Conservation (phyloP, 2,329 filamentous ascomycete genomes). For the Fusarium austroafricanum region DNA sequence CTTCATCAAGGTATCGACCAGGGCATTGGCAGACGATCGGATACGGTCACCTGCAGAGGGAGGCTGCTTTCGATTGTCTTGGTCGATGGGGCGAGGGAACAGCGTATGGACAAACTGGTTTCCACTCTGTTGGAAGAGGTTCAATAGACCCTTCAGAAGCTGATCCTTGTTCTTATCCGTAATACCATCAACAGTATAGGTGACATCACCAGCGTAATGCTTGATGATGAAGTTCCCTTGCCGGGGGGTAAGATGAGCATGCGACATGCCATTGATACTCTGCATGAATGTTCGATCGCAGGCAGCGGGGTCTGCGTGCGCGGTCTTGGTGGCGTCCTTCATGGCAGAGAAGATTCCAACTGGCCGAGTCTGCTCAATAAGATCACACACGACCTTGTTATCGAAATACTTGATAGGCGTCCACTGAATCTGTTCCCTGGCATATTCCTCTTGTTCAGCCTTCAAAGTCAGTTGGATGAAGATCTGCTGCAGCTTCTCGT, state of each 20-base stretch:
- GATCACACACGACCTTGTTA: constrained; percentile 97
- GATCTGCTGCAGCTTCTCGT: constrained; percentile 98
- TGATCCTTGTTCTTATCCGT: constrained; percentile 99
- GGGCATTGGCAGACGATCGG: constrained; percentile 90
- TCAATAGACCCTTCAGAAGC: constrained; percentile 91
- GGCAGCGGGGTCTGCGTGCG: constrained; percentile 92
- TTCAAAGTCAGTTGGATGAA: constrained; percentile 98
- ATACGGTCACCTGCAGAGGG: constrained; percentile 98
- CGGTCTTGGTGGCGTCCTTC: constrained; percentile 98
- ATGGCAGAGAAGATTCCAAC: constrained; percentile 94
- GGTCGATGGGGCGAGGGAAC: constrained; percentile 93
- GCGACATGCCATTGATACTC: constrained; percentile 88
- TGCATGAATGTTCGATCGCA: constrained; percentile 97
- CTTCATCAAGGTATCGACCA: constrained; percentile 96
- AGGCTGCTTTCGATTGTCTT: constrained; percentile 93
- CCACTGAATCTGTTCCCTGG: constrained; percentile 96
- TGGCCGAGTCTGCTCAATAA: constrained; percentile 92
- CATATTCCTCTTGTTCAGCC: constrained; percentile 97
- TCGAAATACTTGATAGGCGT: constrained; percentile 99
- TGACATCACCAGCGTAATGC: constrained; percentile 97
- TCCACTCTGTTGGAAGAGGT: constrained; percentile 83
- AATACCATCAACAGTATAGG: constrained; percentile 94
- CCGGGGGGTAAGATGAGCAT: constrained; percentile 89
- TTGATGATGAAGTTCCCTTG: constrained; percentile 99
- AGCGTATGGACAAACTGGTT: constrained; percentile 89